Conservation (phyloP, 2,329 filamentous ascomycete species). For the Aspergillus tanneri region DNA sequence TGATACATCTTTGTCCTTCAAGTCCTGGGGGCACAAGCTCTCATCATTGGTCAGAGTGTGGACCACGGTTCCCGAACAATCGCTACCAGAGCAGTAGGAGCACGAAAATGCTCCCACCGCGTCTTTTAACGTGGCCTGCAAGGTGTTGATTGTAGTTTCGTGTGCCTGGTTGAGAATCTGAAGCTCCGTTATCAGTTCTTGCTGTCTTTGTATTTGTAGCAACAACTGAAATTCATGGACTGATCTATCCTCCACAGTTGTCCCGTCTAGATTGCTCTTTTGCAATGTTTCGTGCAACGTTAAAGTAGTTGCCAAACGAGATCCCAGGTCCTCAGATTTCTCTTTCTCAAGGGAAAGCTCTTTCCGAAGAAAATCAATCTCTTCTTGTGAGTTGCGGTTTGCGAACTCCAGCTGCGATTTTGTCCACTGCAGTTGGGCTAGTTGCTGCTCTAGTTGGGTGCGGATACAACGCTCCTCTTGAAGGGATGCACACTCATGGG, state of each 20-base stretch:
- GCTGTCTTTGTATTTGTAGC: neutral
- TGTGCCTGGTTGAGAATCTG: neutral
- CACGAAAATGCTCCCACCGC: neutral
- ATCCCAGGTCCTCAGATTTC: conserved; percentile 3
- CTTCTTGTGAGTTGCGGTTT: neutral
- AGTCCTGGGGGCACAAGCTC: neutral
- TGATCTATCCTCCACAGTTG: neutral
- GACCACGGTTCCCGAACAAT: neutral
- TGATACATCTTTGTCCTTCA: neutral
- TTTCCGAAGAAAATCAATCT: neutral
- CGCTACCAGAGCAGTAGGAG: neutral
- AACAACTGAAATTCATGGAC: neutral
- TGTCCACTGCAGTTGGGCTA: conserved; percentile 4
- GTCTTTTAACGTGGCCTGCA: neutral
- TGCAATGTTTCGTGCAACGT: conserved; percentile 7
- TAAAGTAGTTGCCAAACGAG: neutral
- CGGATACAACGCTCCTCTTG: conserved; percentile 3
- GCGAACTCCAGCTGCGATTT: conserved; percentile 1
- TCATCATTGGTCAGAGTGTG: neutral
- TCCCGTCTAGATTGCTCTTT: neutral
- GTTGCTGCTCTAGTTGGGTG: conserved; percentile 1
- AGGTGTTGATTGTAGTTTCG: neutral
- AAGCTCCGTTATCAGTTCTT: conserved; percentile 1
- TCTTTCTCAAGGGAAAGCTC: neutral
- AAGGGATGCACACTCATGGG: neutral